Evolutionary conservation across 2,329 filamentous ascomycete genomes (phyloP).

Genomic region (Periconia sp.): DNA sequence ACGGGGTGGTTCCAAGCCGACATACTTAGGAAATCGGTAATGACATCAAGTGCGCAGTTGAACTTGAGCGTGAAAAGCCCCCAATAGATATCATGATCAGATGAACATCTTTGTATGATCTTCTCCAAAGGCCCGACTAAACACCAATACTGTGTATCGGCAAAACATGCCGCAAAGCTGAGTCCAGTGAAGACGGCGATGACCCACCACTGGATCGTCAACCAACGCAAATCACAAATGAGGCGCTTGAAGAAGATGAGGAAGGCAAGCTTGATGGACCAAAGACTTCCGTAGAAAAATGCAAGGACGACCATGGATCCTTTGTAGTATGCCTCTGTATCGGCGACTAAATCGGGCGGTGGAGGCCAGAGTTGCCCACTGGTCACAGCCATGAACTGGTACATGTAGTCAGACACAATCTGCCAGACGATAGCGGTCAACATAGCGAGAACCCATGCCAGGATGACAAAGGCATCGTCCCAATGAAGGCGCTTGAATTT

Average conservation of each 20-base stretch:
- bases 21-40: conserved; percentile 12
- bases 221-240: background rate
- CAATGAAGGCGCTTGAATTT: conserved; percentile 1
- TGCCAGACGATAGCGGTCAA: background rate
- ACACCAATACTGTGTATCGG: background rate
- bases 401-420: background rate
- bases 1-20: too few species aligned
- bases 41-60: conserved; percentile 8
- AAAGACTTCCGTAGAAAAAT: conserved; percentile 1
- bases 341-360: background rate
- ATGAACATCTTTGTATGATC: background rate
- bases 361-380: background rate
- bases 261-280: conserved; percentile 5
- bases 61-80: background rate
- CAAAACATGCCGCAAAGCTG: background rate
- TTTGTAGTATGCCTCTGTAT: background rate
- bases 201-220: conserved; percentile 3
- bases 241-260: conserved; percentile 6
- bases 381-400: background rate
- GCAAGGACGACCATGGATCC: background rate
- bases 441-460: background rate
- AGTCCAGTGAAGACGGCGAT: background rate
- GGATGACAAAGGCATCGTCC: background rate
- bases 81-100: background rate
- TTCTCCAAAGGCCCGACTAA: background rate